These are phyloP conservation scores for Eucalyptus tenuipes DNA, from an alignment of 345 rosid species.

Conservation along the genomic window DNA sequence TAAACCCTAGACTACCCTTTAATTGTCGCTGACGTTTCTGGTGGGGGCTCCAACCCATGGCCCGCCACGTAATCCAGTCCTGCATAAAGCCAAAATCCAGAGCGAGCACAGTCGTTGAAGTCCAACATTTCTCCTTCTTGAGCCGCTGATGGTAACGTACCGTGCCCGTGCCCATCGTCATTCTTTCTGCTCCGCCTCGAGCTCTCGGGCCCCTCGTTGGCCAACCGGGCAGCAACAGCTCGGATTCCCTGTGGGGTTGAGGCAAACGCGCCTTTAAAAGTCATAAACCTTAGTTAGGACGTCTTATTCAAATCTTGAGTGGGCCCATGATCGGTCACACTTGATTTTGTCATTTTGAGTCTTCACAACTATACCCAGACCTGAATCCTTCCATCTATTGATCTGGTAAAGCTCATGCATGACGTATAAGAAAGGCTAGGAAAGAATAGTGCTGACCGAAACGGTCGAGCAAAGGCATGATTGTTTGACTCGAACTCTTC, in stretches of 20 bases:
- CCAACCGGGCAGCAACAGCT: conserved; percentile 39
- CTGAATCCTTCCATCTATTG: not conserved
- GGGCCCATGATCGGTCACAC: not conserved
- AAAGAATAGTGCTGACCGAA: not conserved
- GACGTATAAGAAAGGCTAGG: not conserved
- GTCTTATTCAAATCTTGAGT: not conserved
- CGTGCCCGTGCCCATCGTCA: not conserved
- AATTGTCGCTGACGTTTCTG: too few relatives aligned
- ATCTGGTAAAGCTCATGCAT: not conserved
- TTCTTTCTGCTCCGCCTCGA: not conserved
- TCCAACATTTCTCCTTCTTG: conserved; percentile 1
- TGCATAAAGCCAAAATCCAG: conserved; percentile 8
- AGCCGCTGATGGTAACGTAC: not conserved
- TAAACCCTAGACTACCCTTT: not conserved
- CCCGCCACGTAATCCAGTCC: not conserved
- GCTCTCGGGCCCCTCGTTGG: not conserved
- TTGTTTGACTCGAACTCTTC: not conserved
- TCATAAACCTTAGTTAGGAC: too few relatives aligned
- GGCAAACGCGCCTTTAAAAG: not conserved
- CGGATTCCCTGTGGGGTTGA: conserved; percentile 43
- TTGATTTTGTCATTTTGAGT: not conserved
- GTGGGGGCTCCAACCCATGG: not conserved
- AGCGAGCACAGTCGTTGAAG: not conserved
- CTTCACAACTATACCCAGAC: not conserved
- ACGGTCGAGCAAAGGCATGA: not conserved